Evolutionary conservation across 2,329 filamentous ascomycete genomes (phyloP).

Genomic region (Aureobasidium sp.): DNA sequence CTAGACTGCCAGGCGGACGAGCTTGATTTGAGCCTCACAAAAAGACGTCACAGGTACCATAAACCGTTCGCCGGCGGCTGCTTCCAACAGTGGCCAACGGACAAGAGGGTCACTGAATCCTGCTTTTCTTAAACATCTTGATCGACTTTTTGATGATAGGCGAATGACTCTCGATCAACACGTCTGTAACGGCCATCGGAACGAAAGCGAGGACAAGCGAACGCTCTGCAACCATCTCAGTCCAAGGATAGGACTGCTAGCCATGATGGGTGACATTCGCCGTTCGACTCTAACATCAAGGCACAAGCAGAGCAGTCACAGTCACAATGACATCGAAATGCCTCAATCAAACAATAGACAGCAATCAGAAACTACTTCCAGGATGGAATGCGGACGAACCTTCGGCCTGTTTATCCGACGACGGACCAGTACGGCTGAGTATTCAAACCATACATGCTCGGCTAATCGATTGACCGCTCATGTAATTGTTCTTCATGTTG

Average conservation of each 20-base stretch:
- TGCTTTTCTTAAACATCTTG: not conserved
- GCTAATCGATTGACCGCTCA: not conserved
- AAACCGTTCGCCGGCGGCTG: not conserved
- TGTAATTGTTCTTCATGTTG: not conserved
- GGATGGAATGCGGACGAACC: too few species aligned
- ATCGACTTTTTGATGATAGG: not conserved
- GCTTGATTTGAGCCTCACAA: not conserved
- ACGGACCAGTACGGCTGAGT: not conserved
- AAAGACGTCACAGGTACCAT: not conserved
- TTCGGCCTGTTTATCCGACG: too few species aligned
- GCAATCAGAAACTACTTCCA: too few species aligned
- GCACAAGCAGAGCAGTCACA: not conserved
- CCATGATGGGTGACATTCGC: too few species aligned
- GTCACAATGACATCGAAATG: not conserved
- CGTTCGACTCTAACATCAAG: not conserved
- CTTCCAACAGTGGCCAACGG: not conserved
- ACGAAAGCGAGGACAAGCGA: not conserved
- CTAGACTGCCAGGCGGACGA: not conserved
- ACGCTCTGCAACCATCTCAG: too few species aligned
- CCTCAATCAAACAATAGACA: too few species aligned
- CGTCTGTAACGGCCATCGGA: not conserved
- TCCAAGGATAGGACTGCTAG: too few species aligned
- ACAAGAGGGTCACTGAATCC: not conserved
- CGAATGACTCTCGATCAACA: not conserved
- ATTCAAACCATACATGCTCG: too few species aligned